Evolutionary conservation across 1,284 basidiomycete genomes (phyloP).

Genomic region (Moesziomyces sp.): DNA sequence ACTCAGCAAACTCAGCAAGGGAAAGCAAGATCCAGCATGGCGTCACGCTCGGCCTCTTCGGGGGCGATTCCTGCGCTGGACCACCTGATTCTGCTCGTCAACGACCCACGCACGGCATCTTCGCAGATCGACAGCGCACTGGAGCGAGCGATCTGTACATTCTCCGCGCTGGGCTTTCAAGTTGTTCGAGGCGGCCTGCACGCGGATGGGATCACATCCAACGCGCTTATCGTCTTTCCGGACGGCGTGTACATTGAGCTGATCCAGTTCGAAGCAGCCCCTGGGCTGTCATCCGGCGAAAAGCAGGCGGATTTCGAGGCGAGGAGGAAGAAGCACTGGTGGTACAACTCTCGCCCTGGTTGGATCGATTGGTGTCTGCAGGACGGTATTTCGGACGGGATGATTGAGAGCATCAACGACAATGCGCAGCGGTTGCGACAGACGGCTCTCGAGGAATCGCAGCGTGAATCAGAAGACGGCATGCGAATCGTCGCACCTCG

Average conservation of each 20-base stretch:
- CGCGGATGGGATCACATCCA: conserved; percentile 50
- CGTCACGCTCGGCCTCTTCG: conserved; percentile 1
- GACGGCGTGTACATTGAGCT: conserved; percentile 59
- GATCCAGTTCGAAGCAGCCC: conserved; percentile 41
- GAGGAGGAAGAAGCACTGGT: conserved; percentile 46
- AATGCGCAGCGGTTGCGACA: conserved; percentile 26
- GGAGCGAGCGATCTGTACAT: conserved; percentile 36
- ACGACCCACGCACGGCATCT: conserved; percentile 26
- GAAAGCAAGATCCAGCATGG: conserved; percentile 1
- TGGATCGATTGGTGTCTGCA: conserved; percentile 58
- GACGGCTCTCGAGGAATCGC: conserved; percentile 13
- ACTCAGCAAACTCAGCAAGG: no score
- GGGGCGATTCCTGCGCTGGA: conserved; percentile 44
- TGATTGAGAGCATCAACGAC: conserved; percentile 39
- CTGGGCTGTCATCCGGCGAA: conserved; percentile 21
- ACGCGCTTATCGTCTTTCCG: conserved; percentile 51
- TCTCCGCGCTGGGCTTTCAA: conserved; percentile 48
- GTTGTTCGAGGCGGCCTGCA: conserved; percentile 49
- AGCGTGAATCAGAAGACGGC: conserved; percentile 1
- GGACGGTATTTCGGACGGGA: conserved; percentile 35
- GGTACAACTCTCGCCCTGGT: conserved; percentile 40
- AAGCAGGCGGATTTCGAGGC: conserved; percentile 28
- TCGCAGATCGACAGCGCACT: conserved; percentile 17
- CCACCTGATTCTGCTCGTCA: conserved; percentile 51
- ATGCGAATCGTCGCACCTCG: conserved; percentile 12